A percentile compares a stretch with the other conserved stretches of the same genome.
These are phyloP conservation scores for Talaromyces pinophilus DNA, from an alignment of 2,329 filamentous ascomycete genomes.

Conservation along the genomic window DNA sequence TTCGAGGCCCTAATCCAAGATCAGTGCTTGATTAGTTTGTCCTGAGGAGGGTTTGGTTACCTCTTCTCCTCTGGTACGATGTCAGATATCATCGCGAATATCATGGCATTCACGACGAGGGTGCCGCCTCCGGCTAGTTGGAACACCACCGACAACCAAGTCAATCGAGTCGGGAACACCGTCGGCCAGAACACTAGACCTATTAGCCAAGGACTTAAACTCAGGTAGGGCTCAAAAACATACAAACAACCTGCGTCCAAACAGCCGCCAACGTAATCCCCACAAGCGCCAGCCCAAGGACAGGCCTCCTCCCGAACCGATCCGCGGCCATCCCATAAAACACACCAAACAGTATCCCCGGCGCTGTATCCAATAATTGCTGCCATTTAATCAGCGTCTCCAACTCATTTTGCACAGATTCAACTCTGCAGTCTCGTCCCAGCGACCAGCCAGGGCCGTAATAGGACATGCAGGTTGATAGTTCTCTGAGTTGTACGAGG, in stretches of 20 bases:
- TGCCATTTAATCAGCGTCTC: conserved; percentile 21
- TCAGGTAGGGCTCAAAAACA: background rate
- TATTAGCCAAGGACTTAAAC: background rate
- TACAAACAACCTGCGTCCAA: conserved; percentile 24
- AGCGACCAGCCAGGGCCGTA: conserved; percentile 23
- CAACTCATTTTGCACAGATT: conserved; percentile 21
- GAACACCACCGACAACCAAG: conserved; percentile 23
- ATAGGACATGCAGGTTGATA: conserved; percentile 20
- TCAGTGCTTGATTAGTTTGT: background rate
- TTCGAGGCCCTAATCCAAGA: conserved; percentile 16
- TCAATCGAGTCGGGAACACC: conserved; percentile 22
- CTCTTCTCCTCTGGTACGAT: conserved; percentile 23
- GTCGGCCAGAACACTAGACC: conserved; percentile 21
- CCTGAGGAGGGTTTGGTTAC: background rate
- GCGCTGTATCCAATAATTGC: conserved; percentile 21
- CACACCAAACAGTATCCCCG: conserved; percentile 23
- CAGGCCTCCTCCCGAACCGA: conserved; percentile 20
- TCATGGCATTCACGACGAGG: conserved; percentile 22
- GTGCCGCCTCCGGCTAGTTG: conserved; percentile 20
- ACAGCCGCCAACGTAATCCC: conserved; percentile 19
- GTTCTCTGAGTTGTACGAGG: conserved; percentile 21
- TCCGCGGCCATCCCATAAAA: conserved; percentile 24
- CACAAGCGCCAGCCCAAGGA: conserved; percentile 18
- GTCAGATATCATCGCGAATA: conserved; percentile 23
- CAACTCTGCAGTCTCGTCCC: conserved; percentile 22